phyloP scores from a whole-genome alignment of 2,329 filamentous ascomycete genomes.

The Fusarium miscanthi region DNA sequence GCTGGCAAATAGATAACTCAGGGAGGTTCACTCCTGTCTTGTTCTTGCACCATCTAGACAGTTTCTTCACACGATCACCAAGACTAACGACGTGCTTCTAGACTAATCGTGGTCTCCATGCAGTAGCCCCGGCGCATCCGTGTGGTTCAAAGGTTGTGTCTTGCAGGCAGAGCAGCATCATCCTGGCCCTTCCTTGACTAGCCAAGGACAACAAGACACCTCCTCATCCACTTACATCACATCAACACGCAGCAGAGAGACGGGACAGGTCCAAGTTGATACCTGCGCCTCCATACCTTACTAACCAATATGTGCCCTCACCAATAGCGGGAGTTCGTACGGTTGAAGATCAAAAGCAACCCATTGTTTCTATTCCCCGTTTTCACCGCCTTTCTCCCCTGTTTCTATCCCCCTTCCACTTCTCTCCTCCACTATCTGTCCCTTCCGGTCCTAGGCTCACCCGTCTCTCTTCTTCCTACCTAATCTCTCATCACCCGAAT shows the following conservation, averaged over 20 bases:
- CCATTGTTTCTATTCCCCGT: constrained; percentile 25
- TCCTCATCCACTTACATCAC: constrained; percentile 36
- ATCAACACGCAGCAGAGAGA: constrained; percentile 24
- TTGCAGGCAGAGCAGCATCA: constrained; percentile 32
- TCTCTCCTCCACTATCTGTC: constrained; percentile 34
- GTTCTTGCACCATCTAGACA: background rate
- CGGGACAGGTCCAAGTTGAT: constrained; percentile 16
- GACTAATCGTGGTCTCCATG: constrained; percentile 41
- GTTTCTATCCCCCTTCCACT: constrained; percentile 14
- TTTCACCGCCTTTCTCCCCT: constrained; percentile 46
- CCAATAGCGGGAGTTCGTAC: constrained; percentile 12
- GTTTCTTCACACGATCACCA: background rate
- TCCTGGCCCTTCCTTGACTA: constrained; percentile 24
- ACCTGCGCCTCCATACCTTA: constrained; percentile 20
- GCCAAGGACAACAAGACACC: background rate
- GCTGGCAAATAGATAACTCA: background rate
- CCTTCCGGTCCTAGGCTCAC: constrained; percentile 33
- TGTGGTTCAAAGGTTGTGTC: constrained; percentile 41
- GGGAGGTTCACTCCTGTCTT: background rate
- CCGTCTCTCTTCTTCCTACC: constrained; percentile 32
- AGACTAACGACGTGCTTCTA: constrained; percentile 27
- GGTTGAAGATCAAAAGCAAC: constrained; percentile 4
- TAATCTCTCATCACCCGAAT: constrained; percentile 34
- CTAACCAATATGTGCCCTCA: constrained; percentile 19
- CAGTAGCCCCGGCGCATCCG: constrained; percentile 40